Evolutionary conservation across 2,329 filamentous ascomycete genomes (phyloP).

Genomic region (Macroventuria anomochaeta): DNA sequence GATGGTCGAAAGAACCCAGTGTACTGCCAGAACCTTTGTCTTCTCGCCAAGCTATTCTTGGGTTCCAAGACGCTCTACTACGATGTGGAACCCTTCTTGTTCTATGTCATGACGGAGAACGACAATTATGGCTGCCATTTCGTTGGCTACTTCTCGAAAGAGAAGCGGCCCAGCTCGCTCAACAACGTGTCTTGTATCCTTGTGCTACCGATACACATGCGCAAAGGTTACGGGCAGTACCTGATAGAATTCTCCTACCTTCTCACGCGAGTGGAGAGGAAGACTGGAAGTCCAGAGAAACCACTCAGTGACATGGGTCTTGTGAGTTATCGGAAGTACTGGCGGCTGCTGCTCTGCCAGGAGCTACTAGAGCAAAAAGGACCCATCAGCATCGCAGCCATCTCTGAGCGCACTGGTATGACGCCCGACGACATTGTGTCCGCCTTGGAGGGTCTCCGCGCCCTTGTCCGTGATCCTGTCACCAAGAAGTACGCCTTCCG

Average conservation of each 20-base stretch:
- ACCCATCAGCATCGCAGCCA: slow-evolving; percentile 64
- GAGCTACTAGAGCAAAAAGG: slow-evolving; percentile 71
- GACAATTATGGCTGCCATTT: slow-evolving; percentile 93
- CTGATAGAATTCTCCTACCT: slow-evolving; percentile 99
- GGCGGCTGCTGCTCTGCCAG: slow-evolving; percentile 86
- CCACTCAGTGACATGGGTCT: slow-evolving; percentile 97
- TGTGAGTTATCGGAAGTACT: slow-evolving; percentile 97
- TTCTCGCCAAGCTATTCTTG: slow-evolving; percentile 95
- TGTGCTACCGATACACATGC: slow-evolving; percentile 93
- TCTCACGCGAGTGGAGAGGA: slow-evolving; percentile 87
- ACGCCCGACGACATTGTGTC: slow-evolving; percentile 96
- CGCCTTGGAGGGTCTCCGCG: slow-evolving; percentile 86
- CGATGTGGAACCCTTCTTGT: slow-evolving; percentile 94
- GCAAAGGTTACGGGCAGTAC: slow-evolving; percentile 95
- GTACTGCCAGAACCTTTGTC: slow-evolving; percentile 97
- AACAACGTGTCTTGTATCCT: slow-evolving; percentile 99
- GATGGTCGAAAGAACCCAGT: slow-evolving; percentile 96
- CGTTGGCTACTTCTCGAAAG: slow-evolving; percentile 99
- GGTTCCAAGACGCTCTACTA: slow-evolving; percentile 98
- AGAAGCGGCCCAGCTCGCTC: slow-evolving; percentile 90
- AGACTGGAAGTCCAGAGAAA: slow-evolving; percentile 96
- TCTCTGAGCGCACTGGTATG: slow-evolving; percentile 91
- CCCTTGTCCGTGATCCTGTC: slow-evolving; percentile 85
- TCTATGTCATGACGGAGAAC: slow-evolving; percentile 96
- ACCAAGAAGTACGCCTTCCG: slow-evolving; percentile 90